A percentile compares a stretch with the other conserved stretches of the same genome.
Conservation (phyloP, 352 stramenopile genomes). For the Pythium dissimile region DNA sequence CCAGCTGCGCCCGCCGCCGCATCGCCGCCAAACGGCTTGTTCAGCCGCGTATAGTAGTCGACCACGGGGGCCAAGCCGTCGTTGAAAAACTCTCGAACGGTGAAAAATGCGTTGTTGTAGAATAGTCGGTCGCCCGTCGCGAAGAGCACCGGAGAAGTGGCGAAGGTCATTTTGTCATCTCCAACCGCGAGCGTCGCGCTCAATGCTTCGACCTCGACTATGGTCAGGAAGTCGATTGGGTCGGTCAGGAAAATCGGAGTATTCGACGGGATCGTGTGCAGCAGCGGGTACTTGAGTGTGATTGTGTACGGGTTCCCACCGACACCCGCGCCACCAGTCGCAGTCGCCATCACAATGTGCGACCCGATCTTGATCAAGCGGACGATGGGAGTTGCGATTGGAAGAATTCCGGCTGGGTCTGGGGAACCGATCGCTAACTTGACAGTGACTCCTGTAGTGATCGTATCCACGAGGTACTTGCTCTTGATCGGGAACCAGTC, state of each 20-base stretch:
- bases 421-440: not conserved
- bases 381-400: not conserved
- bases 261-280: conserved; percentile 21
- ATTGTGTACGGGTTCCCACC: conserved; percentile 6
- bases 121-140: conserved; percentile 37
- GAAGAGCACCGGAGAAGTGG: not conserved
- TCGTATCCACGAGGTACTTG: not conserved
- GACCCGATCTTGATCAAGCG: conserved; percentile 28
- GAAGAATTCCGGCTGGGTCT: not conserved
- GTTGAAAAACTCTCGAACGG: conserved; percentile 18
- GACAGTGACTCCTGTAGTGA: not conserved
- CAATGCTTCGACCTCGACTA: not conserved
- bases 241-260: not conserved
- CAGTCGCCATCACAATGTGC: conserved; percentile 18
- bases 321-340: not conserved
- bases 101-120: conserved; percentile 65
- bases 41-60: conserved; percentile 20
- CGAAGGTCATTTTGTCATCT: conserved; percentile 15
- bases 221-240: not conserved
- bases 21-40: conserved; percentile 50
- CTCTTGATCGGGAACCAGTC: conserved; percentile 57
- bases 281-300: conserved; percentile 26
- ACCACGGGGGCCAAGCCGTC: not conserved
- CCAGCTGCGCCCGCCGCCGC: conserved; percentile 12
- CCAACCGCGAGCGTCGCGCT: conserved; percentile 9